phyloP scores from a whole-genome alignment of 345 rosid species.

The Euphorbia lathyris region DNA sequence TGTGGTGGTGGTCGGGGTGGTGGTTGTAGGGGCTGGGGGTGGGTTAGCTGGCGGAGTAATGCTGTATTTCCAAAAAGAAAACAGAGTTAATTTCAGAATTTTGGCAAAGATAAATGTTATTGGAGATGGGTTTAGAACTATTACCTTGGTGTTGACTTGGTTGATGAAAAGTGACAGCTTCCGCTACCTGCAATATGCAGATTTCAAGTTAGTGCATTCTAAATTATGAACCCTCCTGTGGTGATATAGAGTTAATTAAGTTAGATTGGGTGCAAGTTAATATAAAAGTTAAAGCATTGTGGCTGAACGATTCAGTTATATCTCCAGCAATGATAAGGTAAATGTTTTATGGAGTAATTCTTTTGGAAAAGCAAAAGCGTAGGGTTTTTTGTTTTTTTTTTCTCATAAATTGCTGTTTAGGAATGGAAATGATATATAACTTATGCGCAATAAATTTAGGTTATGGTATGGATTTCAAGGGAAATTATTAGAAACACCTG shows the following conservation, averaged over 20 bases:
- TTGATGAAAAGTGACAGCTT: conserved; percentile 58
- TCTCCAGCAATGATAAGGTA: background rate
- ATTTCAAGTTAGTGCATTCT: conserved; percentile 4
- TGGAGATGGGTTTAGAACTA: conserved; percentile 12
- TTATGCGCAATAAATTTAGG: no score
- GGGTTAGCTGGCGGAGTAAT: conserved; percentile 44
- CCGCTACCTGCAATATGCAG: conserved; percentile 62
- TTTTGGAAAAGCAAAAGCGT: background rate
- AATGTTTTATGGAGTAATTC: background rate
- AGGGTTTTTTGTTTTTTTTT: background rate
- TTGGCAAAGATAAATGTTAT: background rate
- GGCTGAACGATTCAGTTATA: background rate
- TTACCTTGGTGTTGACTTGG: conserved; percentile 44
- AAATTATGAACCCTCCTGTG: background rate
- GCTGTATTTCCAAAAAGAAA: conserved; percentile 40
- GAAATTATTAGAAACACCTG: no score
- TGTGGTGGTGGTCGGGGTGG: conserved; percentile 13
- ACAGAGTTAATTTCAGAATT: background rate
- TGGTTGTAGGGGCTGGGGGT: conserved; percentile 20
- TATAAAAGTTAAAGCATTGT: background rate
- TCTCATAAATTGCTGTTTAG: background rate
- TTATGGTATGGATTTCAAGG: no score
- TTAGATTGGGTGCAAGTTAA: background rate
- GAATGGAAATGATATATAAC: background rate
- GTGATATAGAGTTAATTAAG: background rate